These are phyloP conservation scores for Echium plantagineum DNA, from an alignment of 257 asterid genomes.

Conservation along the genomic window DNA sequence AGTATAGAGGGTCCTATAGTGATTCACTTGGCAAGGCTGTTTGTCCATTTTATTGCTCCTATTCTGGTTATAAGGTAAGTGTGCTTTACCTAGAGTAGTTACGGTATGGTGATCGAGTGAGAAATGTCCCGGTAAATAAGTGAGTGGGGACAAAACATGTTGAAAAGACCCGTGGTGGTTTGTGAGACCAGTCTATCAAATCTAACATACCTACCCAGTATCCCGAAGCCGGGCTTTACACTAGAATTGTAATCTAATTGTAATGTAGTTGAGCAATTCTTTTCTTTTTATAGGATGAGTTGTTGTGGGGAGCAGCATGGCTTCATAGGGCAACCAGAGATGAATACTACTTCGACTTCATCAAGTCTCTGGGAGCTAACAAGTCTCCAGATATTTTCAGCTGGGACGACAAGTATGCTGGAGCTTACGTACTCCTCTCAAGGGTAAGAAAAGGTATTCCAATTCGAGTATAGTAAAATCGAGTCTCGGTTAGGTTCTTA, in stretches of 20 bases:
- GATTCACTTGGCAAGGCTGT: constrained; percentile 58
- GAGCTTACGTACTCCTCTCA: constrained; percentile 74
- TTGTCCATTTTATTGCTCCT: constrained; percentile 80
- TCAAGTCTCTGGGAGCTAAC: constrained; percentile 41
- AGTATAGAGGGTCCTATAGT: constrained; percentile 62
- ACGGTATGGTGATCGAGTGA: too few relatives aligned
- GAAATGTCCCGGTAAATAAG: too few relatives aligned
- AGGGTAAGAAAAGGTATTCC: constrained; percentile 28
- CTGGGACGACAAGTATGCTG: constrained; percentile 88
- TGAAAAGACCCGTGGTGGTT: too few relatives aligned
- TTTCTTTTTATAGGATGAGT: constrained; percentile 41
- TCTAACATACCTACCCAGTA: too few relatives aligned
- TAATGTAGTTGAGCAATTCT: too few relatives aligned
- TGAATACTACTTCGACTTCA: constrained; percentile 33
- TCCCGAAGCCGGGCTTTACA: too few relatives aligned
- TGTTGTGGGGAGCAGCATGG: constrained; percentile 89
- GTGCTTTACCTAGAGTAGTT: too few relatives aligned
- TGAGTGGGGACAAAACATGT: too few relatives aligned
- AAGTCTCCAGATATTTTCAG: constrained; percentile 58
- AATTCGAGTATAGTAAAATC: too few relatives aligned
- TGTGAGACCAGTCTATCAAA: too few relatives aligned
- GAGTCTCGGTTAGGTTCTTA: too few relatives aligned
- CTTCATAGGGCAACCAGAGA: constrained; percentile 66
- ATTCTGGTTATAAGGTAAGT: constrained; percentile 62
- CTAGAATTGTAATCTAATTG: too few relatives aligned